Evolutionary conservation across 1,139 yeast genomes (phyloP).

Genomic region (Saccharomyces uvarum): DNA sequence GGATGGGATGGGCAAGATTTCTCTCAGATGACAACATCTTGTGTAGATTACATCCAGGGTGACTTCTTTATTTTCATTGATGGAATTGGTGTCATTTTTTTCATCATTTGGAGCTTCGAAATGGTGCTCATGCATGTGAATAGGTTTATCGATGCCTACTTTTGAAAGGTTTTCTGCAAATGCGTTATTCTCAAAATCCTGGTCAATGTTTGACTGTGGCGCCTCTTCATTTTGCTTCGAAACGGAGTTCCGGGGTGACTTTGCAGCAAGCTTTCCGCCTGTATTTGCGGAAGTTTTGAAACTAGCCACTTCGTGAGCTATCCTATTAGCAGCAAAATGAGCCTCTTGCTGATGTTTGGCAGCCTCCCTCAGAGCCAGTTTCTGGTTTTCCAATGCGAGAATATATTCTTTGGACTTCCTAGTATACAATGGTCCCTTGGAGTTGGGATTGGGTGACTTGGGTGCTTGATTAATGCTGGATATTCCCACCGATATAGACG

Average conservation of each 20-base stretch:
- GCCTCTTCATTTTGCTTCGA: slow-evolving; percentile 3
- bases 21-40: slow-evolving; percentile 67
- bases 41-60: slow-evolving; percentile 63
- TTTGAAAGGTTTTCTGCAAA: slow-evolving; percentile 32
- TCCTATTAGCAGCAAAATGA: slow-evolving; percentile 58
- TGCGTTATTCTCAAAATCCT: slow-evolving; percentile 11
- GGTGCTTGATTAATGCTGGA: slow-evolving; percentile 24
- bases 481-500: slow-evolving; percentile 61
- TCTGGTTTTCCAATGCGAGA: slow-evolving; percentile 52
- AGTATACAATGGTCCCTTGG: slow-evolving; percentile 27
- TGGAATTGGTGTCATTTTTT: slow-evolving; percentile 6
- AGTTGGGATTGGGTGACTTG: background rate
- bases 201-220: slow-evolving; percentile 22
- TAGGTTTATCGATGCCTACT: slow-evolving; percentile 49
- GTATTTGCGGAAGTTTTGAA: slow-evolving; percentile 19
- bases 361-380: slow-evolving; percentile 49
- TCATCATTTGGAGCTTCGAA: slow-evolving; percentile 30
- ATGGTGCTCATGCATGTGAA: slow-evolving; percentile 61
- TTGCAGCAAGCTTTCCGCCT: background rate
- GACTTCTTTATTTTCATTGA: slow-evolving; percentile 28
- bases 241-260: background rate
- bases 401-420: slow-evolving; percentile 45
- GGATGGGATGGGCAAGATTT: slow-evolving; percentile 69
- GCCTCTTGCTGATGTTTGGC: slow-evolving; percentile 71
- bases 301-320: slow-evolving; percentile 54